Evolutionary conservation across 345 rosid genomes (phyloP).

Genomic region (Rhodamnia rubescens): DNA sequence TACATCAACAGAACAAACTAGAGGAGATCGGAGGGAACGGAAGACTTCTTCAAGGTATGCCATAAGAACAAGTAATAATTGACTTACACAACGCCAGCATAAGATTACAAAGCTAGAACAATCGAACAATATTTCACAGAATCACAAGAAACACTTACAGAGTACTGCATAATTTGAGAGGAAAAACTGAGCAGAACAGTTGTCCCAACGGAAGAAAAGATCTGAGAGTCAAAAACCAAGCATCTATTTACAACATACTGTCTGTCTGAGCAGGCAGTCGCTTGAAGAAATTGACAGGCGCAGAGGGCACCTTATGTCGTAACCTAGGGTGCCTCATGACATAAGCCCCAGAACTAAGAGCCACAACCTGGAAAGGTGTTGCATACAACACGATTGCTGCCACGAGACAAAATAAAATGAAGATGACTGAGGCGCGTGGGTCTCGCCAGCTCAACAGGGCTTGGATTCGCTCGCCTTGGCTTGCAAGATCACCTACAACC

Average conservation of each 20-base stretch:
- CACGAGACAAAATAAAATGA: constrained; percentile 50
- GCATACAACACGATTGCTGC: constrained; percentile 58
- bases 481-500: constrained; percentile 85
- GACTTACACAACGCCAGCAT: neutral
- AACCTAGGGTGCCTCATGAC: constrained; percentile 83
- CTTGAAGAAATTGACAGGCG: constrained; percentile 63
- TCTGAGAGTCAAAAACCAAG: neutral
- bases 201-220: neutral
- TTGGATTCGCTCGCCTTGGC: constrained; percentile 84
- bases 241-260: constrained; percentile 48
- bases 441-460: constrained; percentile 87
- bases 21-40: neutral
- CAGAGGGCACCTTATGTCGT: constrained; percentile 61
- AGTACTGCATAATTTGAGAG: neutral
- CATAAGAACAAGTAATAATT: neutral
- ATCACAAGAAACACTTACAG: neutral
- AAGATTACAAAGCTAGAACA: neutral
- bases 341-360: constrained; percentile 45
- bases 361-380: constrained; percentile 71
- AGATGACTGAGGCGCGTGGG: constrained; percentile 76
- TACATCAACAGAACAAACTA: neutral
- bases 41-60: neutral
- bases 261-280: constrained; percentile 81
- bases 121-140: neutral
- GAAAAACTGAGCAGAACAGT: neutral